Evolutionary conservation across 164 flowering plant species (phyloP), one percentile per base, ranked within the genome.

Genomic region (Dillenia suffruticosa): DNA sequence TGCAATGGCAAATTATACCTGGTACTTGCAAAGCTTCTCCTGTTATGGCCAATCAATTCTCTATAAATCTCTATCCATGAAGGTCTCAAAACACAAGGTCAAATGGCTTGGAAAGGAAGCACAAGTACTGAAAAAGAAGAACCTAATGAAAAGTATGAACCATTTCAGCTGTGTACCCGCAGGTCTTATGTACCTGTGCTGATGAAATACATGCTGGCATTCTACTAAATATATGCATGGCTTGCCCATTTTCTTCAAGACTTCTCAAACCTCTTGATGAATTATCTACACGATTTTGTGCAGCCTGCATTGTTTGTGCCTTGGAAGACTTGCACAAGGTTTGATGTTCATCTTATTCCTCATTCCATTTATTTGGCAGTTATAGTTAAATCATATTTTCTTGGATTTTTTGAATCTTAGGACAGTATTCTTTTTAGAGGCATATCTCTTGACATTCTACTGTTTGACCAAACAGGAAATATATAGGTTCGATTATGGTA

Each of bases 251-350:
- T 66, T 68, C 82, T 67, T 87, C 96, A 45, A 82, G 90, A 64
- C 86, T 94, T 50, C 78, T 77, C 74, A 77, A 66, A 19, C 83
- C 96, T 50, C 75, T 90, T n/a, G 90, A 82, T 75, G 98, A 94
- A 73, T 22, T 74, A 53, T 82, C 92, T 65, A 91, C 92, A 53
- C 74, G 68, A 64, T 94, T 84, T 73, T 84, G 85, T 81, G 92
- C 88, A 65, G 96, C 97, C 63, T 89, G 82, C 57, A 76, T 87
- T 56, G 84, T 90, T 44, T 49, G 67, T 64, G 87, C 97, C 19
- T 70, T 94, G 54, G 95, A 85, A 78, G 82, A 82, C 59, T 64
- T 94, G 44, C 98, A 94, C 79, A 76, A 83, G 95, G 98, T 92
- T 13, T 62, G 76, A 56, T 64, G 16, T 60, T 61, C 47, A 48